A percentile compares a stretch with the other conserved stretches of the same genome.
Conservation (phyloP, 1,284 basidiomycete species). For the Tetrapyrgos nigripes region DNA sequence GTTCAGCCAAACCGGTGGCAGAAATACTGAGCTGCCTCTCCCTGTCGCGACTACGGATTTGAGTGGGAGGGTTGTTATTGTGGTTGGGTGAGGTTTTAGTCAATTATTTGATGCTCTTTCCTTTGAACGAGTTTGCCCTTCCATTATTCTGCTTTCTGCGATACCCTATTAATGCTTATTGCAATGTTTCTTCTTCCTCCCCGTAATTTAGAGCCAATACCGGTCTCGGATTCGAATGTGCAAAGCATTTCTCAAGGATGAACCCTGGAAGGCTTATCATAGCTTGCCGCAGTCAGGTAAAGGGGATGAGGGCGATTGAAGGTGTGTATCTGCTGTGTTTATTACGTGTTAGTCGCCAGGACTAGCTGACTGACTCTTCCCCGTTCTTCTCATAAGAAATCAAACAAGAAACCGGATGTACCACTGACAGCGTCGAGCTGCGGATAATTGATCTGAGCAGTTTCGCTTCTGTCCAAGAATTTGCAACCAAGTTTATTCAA, state of each 20-base stretch:
- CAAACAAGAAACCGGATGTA: conserved; percentile 36
- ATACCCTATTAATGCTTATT: too few species aligned
- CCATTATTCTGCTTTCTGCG: too few species aligned
- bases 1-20: background rate
- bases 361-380: too few species aligned
- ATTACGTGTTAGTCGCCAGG: background rate
- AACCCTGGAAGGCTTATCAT: conserved; percentile 34
- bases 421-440: conserved; percentile 36
- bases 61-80: background rate
- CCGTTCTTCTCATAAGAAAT: conserved; percentile 30
- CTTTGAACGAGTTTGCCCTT: too few species aligned
- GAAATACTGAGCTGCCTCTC: background rate
- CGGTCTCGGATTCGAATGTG: conserved; percentile 40
- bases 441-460: conserved; percentile 45
- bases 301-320: conserved; percentile 27
- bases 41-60: background rate
- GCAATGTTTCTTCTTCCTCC: too few species aligned
- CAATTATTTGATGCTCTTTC: background rate
- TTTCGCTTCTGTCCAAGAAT: conserved; percentile 44
- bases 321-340: conserved; percentile 18
- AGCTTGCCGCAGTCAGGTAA: conserved; percentile 31
- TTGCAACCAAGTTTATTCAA: conserved; percentile 41
- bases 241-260: conserved; percentile 39
- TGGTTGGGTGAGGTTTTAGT: background rate
- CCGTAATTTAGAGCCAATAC: conserved; percentile 38